A percentile compares a stretch with the other conserved stretches of the same genome.
phyloP scores from a whole-genome alignment of 2,329 filamentous ascomycete genomes.

The Lecanosticta acicola region DNA sequence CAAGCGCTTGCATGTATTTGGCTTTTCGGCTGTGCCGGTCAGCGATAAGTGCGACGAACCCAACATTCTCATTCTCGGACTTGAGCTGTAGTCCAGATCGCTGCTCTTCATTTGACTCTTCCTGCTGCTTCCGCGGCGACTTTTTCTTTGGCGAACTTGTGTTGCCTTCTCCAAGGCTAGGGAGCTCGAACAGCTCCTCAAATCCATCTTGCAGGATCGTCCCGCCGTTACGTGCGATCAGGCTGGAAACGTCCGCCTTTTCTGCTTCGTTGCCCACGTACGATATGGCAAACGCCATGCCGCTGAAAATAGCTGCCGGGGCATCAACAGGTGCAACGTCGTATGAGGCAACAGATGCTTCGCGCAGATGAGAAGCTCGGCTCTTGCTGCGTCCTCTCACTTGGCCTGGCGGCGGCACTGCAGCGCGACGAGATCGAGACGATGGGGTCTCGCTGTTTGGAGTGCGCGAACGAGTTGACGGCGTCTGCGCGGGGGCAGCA shows the following conservation, averaged over 20 bases:
- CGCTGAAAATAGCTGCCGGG: conserved; percentile 53
- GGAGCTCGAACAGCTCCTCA: conserved; percentile 65
- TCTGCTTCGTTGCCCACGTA: conserved; percentile 56
- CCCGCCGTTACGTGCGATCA: conserved; percentile 68
- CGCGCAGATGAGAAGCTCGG: conserved; percentile 21
- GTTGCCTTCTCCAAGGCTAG: conserved; percentile 28
- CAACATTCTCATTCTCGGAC: conserved; percentile 48
- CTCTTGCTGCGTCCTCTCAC: conserved; percentile 9
- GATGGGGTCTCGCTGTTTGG: conserved; percentile 44
- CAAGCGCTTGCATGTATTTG: conserved; percentile 93
- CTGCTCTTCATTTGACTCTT: background rate
- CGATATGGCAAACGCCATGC: conserved; percentile 85
- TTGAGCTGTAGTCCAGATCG: conserved; percentile 42
- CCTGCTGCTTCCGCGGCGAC: conserved; percentile 15
- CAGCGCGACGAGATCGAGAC: conserved; percentile 44
- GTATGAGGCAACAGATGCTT: conserved; percentile 22
- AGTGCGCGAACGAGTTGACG: conserved; percentile 23
- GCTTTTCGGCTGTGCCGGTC: conserved; percentile 78
- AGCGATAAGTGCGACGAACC: conserved; percentile 80
- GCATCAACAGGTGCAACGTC: conserved; percentile 3
- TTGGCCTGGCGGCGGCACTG: conserved; percentile 10
- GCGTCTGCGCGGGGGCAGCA: conserved; percentile 5
- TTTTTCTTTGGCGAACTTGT: conserved; percentile 16
- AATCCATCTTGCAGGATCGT: conserved; percentile 69
- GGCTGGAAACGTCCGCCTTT: conserved; percentile 52